Percentiles rank a stretch among this genome's conserved stretches.
Conservation (phyloP, 2,329 filamentous ascomycete species). For the Diaporthe citrichinensis region DNA sequence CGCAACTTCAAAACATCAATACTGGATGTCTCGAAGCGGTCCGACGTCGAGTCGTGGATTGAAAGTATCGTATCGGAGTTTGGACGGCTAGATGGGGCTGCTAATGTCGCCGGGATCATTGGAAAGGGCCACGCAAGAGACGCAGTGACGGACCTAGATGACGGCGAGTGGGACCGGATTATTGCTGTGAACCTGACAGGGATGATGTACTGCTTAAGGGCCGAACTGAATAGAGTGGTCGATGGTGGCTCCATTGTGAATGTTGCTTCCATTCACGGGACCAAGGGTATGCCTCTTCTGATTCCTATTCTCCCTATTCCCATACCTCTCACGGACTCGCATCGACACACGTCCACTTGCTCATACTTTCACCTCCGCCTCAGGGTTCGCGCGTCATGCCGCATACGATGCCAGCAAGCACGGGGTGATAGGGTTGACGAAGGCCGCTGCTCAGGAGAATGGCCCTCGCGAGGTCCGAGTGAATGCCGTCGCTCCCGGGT, state of each 20-base stretch:
- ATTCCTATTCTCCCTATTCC: background rate
- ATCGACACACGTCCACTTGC: background rate
- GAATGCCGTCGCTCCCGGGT: conserved; percentile 64
- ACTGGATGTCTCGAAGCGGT: conserved; percentile 63
- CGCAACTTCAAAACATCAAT: conserved; percentile 49
- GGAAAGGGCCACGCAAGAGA: conserved; percentile 58
- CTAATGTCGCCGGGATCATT: conserved; percentile 67
- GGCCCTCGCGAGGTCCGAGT: conserved; percentile 60
- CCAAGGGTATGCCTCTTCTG: conserved; percentile 47
- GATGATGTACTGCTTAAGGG: conserved; percentile 65
- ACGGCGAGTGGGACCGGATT: conserved; percentile 63
- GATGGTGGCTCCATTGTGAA: conserved; percentile 72
- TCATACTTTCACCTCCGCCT: background rate
- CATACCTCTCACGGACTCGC: background rate
- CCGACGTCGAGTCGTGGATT: conserved; percentile 67
- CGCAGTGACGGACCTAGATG: conserved; percentile 59
- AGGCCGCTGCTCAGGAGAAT: conserved; percentile 53
- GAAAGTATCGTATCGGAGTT: conserved; percentile 60
- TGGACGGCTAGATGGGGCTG: conserved; percentile 67
- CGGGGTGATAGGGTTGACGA: conserved; percentile 55
- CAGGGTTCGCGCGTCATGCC: conserved; percentile 57
- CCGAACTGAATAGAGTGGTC: conserved; percentile 59
- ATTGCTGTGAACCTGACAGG: conserved; percentile 65
- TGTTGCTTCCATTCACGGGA: conserved; percentile 66
- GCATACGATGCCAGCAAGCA: conserved; percentile 57